A percentile compares a stretch with the other conserved stretches of the same genome.
These are phyloP conservation scores for Neocucurbitaria cava DNA, from an alignment of 2,329 filamentous ascomycete species.

Conservation along the genomic window DNA sequence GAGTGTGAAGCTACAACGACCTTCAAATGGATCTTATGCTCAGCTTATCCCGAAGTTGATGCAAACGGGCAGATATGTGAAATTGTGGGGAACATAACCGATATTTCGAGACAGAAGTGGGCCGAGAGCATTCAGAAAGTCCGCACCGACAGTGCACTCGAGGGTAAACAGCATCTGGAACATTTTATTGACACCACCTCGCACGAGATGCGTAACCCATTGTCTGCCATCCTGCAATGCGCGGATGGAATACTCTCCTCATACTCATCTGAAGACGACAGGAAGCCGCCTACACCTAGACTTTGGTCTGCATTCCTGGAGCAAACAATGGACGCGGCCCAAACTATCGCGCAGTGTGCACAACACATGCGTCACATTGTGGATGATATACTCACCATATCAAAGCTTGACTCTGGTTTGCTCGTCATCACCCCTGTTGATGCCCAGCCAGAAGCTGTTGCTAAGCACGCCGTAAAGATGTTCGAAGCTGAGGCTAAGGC, in stretches of 20 bases:
- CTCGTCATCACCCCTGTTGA: conserved; percentile 51
- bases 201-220: conserved; percentile 55
- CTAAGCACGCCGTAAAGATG: conserved; percentile 46
- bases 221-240: conserved; percentile 52
- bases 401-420: conserved; percentile 54
- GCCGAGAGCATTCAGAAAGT: conserved; percentile 43
- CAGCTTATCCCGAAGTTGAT: conserved; percentile 36
- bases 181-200: conserved; percentile 46
- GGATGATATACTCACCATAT: conserved; percentile 55
- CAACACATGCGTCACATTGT: conserved; percentile 57
- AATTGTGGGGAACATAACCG: conserved; percentile 46
- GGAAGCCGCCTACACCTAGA: conserved; percentile 5
- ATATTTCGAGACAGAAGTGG: conserved; percentile 49
- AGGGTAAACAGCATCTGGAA: conserved; percentile 44
- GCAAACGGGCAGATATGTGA: conserved; percentile 31
- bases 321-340: conserved; percentile 42
- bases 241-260: conserved; percentile 49
- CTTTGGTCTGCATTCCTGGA: conserved; percentile 27
- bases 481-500: conserved; percentile 46
- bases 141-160: conserved; percentile 37
- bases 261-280: conserved; percentile 21
- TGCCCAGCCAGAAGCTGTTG: conserved; percentile 44
- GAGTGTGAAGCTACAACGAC: conserved; percentile 20
- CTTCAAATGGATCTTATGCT: conserved; percentile 40
- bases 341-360: conserved; percentile 54